phyloP scores from a whole-genome alignment of 345 rosid genomes.

The Salix exigua region DNA sequence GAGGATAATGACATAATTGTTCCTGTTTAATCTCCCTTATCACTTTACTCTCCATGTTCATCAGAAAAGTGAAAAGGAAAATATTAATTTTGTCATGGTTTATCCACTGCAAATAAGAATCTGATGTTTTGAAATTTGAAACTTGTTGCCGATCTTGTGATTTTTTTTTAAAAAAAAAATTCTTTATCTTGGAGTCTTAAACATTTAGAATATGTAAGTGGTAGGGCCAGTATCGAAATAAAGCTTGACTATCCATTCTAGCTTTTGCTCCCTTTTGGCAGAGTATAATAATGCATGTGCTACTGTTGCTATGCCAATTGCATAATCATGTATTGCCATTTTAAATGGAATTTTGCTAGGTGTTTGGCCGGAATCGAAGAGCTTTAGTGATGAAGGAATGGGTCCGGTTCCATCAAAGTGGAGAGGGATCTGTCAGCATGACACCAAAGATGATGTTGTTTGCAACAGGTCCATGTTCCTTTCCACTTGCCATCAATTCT shows the following conservation, averaged over 20 bases:
- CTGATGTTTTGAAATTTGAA: not conserved
- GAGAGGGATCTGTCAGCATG: constrained; percentile 46
- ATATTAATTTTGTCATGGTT: not conserved
- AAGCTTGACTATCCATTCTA: not conserved
- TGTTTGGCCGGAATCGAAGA: constrained; percentile 64
- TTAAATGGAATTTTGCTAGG: constrained; percentile 27
- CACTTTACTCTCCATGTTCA: no score
- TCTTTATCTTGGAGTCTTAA: not conserved
- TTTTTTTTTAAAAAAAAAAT: no score
- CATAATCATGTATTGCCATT: not conserved
- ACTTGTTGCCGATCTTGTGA: not conserved
- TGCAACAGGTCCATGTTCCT: constrained; percentile 49
- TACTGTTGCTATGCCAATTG: not conserved
- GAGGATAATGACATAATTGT: not conserved
- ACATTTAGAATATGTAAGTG: constrained; percentile 4
- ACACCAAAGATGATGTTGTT: constrained; percentile 18
- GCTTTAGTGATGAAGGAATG: constrained; percentile 54
- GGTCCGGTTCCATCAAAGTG: constrained; percentile 52
- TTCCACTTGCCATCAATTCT: not conserved
- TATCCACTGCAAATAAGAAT: not conserved
- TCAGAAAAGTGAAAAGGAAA: no score
- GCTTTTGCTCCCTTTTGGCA: not conserved
- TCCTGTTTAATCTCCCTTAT: not conserved
- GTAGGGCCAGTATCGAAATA: constrained; percentile 3
- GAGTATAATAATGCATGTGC: not conserved